Conservation (phyloP, 345 rosid genomes). For the Pseudoturritis turrita region DNA sequence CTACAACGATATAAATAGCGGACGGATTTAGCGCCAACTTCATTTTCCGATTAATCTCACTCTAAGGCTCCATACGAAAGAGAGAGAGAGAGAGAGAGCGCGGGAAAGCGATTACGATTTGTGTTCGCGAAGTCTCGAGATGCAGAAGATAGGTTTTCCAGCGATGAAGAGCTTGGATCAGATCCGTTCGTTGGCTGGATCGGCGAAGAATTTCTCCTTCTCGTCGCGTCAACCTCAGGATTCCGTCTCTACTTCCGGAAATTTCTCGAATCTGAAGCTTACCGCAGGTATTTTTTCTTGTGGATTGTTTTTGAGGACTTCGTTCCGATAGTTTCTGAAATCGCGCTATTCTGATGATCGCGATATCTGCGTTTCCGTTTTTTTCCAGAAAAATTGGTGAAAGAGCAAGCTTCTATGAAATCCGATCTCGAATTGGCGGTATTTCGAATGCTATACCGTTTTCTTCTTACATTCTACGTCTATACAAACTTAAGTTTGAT, state of each 20-base stretch:
- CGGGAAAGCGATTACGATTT: not conserved
- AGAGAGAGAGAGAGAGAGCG: not conserved
- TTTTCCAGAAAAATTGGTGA: slow-evolving; percentile 70
- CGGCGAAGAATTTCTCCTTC: slow-evolving; percentile 49
- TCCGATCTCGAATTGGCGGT: slow-evolving; percentile 90
- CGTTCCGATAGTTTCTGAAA: not conserved
- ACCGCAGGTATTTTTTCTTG: slow-evolving; percentile 60
- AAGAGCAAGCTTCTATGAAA: slow-evolving; percentile 85
- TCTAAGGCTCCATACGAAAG: not conserved
- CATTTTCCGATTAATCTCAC: not conserved
- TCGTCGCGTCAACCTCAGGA: slow-evolving; percentile 52
- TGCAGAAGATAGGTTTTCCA: slow-evolving; percentile 75
- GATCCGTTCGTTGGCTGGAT: slow-evolving; percentile 48
- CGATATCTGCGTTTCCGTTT: slow-evolving; percentile 21
- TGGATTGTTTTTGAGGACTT: not conserved
- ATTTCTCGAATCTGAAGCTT: slow-evolving; percentile 72
- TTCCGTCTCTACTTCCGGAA: slow-evolving; percentile 45
- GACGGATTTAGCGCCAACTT: not conserved
- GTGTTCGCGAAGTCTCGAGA: slow-evolving; percentile 32
- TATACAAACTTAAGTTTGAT: slow-evolving; percentile 7
- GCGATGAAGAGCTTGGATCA: slow-evolving; percentile 66
- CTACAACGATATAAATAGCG: not conserved
- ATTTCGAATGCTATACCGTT: slow-evolving; percentile 17
- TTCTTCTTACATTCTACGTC: slow-evolving; percentile 5
- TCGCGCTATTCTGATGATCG: slow-evolving; percentile 12